These are phyloP conservation scores for Leccinum truebloodii DNA, from an alignment of 768 basidiomycete species.

Conservation along the genomic window DNA sequence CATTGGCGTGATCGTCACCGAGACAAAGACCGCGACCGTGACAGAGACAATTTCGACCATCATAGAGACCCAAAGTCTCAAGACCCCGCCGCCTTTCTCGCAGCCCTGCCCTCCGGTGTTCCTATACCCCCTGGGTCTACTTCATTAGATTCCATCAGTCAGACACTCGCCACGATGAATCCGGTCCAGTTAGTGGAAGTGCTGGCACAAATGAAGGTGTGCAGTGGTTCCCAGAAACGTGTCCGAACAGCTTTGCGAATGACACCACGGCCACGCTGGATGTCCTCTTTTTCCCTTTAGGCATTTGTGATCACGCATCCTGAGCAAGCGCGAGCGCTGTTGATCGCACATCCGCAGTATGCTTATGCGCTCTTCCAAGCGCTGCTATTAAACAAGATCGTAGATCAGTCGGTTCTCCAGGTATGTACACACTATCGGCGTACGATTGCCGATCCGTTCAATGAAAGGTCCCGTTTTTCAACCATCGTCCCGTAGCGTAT, in stretches of 20 bases:
- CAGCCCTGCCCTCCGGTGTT: conserved; percentile 72
- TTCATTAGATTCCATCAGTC: conserved; percentile 80
- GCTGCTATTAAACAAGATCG: conserved; percentile 88
- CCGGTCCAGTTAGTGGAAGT: conserved; percentile 90
- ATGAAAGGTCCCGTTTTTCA: conserved; percentile 9
- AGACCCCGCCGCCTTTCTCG: conserved; percentile 58
- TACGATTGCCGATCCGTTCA: conserved; percentile 3
- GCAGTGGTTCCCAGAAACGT: conserved; percentile 30
- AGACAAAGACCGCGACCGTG: conserved; percentile 55
- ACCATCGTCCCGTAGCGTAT: conserved; percentile 41
- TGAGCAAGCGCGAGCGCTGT: conserved; percentile 80
- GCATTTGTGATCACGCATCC: conserved; percentile 90
- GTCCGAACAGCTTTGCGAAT: conserved; percentile 24
- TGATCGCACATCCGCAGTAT: conserved; percentile 86
- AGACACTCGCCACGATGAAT: conserved; percentile 80
- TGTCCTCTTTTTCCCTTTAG: conserved; percentile 48
- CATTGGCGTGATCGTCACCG: conserved; percentile 50
- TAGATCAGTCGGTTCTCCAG: conserved; percentile 85
- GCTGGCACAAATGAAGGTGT: conserved; percentile 96
- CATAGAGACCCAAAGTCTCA: conserved; percentile 36
- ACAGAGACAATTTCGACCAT: conserved; percentile 36
- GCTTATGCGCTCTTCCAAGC: conserved; percentile 97
- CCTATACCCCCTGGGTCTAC: conserved; percentile 69
- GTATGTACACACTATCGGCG: conserved; percentile 35
- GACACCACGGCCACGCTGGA: conserved; percentile 11